phyloP scores from a whole-genome alignment of 2,329 filamentous ascomycete genomes.

The Fusarium devonianum region DNA sequence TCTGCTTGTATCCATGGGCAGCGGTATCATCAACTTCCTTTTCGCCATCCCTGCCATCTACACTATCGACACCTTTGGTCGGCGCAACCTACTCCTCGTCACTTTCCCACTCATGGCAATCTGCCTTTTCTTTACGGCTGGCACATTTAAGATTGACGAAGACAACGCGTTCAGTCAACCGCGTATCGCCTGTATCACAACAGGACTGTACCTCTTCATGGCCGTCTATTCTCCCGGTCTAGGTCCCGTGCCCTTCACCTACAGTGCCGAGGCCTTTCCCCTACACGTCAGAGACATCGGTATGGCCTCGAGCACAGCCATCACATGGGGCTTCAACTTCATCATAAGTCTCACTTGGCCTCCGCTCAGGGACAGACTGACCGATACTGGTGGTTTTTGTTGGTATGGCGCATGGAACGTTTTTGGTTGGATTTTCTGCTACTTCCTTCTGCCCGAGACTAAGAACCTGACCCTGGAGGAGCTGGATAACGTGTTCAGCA shows the following conservation, averaged over 20 bases:
- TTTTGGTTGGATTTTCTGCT: slow-evolving; percentile 45
- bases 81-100: slow-evolving; percentile 62
- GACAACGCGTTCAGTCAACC: slow-evolving; percentile 2
- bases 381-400: slow-evolving; percentile 48
- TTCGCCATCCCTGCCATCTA: slow-evolving; percentile 65
- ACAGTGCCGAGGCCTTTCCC: slow-evolving; percentile 66
- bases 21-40: slow-evolving; percentile 64
- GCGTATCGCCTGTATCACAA: slow-evolving; percentile 46
- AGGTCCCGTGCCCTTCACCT: slow-evolving; percentile 66
- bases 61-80: slow-evolving; percentile 66
- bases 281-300: slow-evolving; percentile 63
- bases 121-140: slow-evolving; percentile 61
- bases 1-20: slow-evolving; percentile 63
- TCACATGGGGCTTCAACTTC: slow-evolving; percentile 52
- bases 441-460: slow-evolving; percentile 47
- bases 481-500: slow-evolving; percentile 45
- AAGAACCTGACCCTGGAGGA: slow-evolving; percentile 48
- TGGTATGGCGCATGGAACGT: slow-evolving; percentile 51
- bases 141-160: slow-evolving; percentile 54
- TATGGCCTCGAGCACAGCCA: slow-evolving; percentile 57
- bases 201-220: slow-evolving; percentile 51
- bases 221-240: slow-evolving; percentile 58
- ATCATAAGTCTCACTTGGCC: slow-evolving; percentile 49
- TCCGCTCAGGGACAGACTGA: slow-evolving; percentile 29
- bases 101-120: slow-evolving; percentile 66